These are phyloP conservation scores for Brassica carinata DNA, from an alignment of 345 rosid species.

Conservation along the genomic window DNA sequence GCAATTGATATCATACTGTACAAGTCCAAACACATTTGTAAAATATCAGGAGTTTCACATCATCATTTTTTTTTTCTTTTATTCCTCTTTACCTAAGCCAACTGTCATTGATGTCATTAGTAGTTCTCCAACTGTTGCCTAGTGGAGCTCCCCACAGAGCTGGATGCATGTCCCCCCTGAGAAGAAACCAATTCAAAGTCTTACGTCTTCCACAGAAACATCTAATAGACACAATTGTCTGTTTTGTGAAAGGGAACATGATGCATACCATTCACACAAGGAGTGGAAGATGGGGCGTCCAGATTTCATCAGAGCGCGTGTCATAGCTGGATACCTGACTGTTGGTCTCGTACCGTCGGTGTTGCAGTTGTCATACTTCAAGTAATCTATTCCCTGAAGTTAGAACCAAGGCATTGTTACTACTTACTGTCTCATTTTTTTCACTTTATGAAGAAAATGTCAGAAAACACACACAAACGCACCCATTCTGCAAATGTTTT, in stretches of 20 bases:
- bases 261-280: slow-evolving; percentile 79
- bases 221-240: neutral
- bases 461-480: neutral
- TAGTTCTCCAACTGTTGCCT: slow-evolving; percentile 98
- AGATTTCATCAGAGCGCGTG: slow-evolving; percentile 71
- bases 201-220: neutral
- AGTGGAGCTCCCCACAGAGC: slow-evolving; percentile 78
- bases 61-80: neutral
- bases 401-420: slow-evolving; percentile 12
- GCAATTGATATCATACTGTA: slow-evolving; percentile 75
- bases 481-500: slow-evolving; percentile 93
- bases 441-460: slow-evolving; percentile 6
- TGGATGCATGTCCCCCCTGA: slow-evolving; percentile 89
- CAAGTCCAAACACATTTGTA: neutral
- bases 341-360: slow-evolving; percentile 65
- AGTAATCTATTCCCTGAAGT: slow-evolving; percentile 76
- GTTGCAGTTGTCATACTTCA: slow-evolving; percentile 91
- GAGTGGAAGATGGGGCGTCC: slow-evolving; percentile 83
- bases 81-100: slow-evolving; percentile 61
- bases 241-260: neutral
- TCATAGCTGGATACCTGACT: slow-evolving; percentile 82
- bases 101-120: slow-evolving; percentile 69
- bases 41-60: neutral
- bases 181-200: neutral
- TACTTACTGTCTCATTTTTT: slow-evolving; percentile 10